Percentiles rank a stretch among this genome's conserved stretches.
phyloP scores from a whole-genome alignment of 2,329 filamentous ascomycete species.

The Thielaviopsis populi region DNA sequence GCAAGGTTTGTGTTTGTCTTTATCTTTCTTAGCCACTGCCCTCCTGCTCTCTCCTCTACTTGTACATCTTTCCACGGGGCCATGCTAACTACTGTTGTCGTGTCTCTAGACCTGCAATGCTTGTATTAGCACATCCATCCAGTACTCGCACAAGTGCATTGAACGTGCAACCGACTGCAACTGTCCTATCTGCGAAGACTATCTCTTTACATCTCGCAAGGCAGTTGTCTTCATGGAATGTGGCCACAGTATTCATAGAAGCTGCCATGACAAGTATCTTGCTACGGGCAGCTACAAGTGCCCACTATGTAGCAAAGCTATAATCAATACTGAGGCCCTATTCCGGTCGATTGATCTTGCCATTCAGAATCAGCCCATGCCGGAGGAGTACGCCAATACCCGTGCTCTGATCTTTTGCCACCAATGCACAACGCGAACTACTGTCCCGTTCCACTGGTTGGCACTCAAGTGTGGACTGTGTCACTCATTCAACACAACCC shows the following conservation, averaged over 20 bases:
- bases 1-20: constrained; percentile 61
- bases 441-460: constrained; percentile 84
- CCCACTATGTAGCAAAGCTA: constrained; percentile 88
- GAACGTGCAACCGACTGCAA: constrained; percentile 89
- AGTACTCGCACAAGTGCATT: constrained; percentile 79
- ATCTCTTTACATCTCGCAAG: constrained; percentile 82
- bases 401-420: constrained; percentile 82
- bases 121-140: constrained; percentile 80
- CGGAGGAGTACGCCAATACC: constrained; percentile 62
- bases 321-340: constrained; percentile 93
- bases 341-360: constrained; percentile 83
- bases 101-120: constrained; percentile 62
- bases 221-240: constrained; percentile 90
- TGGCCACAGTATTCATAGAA: constrained; percentile 86
- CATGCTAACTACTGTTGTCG: constrained; percentile 16
- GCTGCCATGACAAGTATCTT: constrained; percentile 66
- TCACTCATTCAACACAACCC: constrained; percentile 51
- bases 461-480: constrained; percentile 75
- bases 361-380: constrained; percentile 86
- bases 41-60: background rate
- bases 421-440: constrained; percentile 79
- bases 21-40: background rate
- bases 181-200: constrained; percentile 92
- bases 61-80: background rate
- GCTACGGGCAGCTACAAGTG: constrained; percentile 89